These are phyloP conservation scores for Teratosphaeria gauchensis DNA, from an alignment of 2,329 filamentous ascomycete genomes.

Conservation along the genomic window DNA sequence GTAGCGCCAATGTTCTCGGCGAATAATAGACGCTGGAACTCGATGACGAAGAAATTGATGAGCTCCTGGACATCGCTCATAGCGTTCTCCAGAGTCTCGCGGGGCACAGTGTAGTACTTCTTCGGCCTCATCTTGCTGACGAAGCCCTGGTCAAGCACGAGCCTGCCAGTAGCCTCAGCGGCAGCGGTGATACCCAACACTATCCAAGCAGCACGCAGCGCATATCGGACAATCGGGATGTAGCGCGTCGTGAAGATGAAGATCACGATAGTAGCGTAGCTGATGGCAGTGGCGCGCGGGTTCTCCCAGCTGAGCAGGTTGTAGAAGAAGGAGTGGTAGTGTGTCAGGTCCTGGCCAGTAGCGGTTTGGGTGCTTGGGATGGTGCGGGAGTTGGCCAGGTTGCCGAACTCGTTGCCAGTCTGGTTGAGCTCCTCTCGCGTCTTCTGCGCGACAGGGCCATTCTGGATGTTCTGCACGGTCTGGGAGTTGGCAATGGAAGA, in stretches of 20 bases:
- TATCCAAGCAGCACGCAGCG: constrained; percentile 51
- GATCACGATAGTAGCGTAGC: constrained; percentile 45
- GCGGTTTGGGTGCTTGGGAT: constrained; percentile 46
- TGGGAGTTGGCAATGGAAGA: constrained; percentile 41
- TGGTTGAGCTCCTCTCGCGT: constrained; percentile 47
- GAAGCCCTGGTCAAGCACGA: constrained; percentile 48
- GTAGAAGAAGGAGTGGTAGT: constrained; percentile 60
- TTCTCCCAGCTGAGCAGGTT: constrained; percentile 58
- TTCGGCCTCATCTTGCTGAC: constrained; percentile 52
- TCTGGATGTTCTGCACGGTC: constrained; percentile 39
- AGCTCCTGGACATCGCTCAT: constrained; percentile 55
- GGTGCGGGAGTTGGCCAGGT: constrained; percentile 45
- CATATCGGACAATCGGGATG: constrained; percentile 51
- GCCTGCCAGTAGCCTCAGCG: constrained; percentile 47
- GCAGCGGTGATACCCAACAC: constrained; percentile 49
- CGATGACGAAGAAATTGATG: constrained; percentile 59
- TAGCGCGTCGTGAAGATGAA: constrained; percentile 57
- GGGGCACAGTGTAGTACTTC: constrained; percentile 57
- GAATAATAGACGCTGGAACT: constrained; percentile 57
- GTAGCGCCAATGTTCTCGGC: constrained; percentile 56
- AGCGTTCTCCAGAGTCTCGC: constrained; percentile 52
- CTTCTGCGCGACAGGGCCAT: constrained; percentile 47
- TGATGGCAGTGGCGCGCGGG: constrained; percentile 53
- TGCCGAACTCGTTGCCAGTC: constrained; percentile 49
- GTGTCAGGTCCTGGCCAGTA: constrained; percentile 54